These are phyloP conservation scores for Nakaseomyces kungkrabaensis DNA, from an alignment of 1,139 yeast genomes.

Conservation along the genomic window DNA sequence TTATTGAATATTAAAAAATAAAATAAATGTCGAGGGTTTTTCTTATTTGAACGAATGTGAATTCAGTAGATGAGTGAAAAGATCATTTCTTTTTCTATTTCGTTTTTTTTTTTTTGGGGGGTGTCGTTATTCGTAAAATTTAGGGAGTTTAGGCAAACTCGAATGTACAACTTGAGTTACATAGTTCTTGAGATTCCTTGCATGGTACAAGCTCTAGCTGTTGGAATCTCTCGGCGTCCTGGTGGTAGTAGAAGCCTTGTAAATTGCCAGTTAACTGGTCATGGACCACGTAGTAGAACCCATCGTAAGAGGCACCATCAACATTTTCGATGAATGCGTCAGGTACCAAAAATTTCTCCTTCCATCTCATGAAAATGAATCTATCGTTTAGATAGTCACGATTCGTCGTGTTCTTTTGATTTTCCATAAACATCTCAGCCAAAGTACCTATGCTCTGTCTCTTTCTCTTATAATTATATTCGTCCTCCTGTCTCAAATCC, in stretches of 20 bases:
- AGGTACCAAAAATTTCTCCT: conserved; percentile 77
- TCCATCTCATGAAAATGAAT: conserved; percentile 86
- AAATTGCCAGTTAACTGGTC: conserved; percentile 68
- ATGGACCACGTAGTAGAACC: conserved; percentile 80
- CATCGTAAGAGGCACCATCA: conserved; percentile 83
- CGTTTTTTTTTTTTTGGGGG: not conserved
- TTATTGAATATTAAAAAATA: not conserved
- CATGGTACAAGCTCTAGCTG: conserved; percentile 45
- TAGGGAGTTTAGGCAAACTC: conserved; percentile 17
- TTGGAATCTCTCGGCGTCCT: conserved; percentile 68
- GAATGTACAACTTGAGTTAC: conserved; percentile 14
- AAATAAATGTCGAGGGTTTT: too few relatives aligned
- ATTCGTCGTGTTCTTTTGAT: conserved; percentile 10
- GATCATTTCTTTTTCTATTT: not conserved
- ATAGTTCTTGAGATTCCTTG: conserved; percentile 22
- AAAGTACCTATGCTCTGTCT: conserved; percentile 23
- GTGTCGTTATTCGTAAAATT: not conserved
- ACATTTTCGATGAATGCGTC: conserved; percentile 57
- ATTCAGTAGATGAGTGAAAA: not conserved
- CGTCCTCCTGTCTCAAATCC: not conserved
- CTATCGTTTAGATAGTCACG: conserved; percentile 34
- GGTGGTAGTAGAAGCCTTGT: conserved; percentile 74
- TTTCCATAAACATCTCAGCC: conserved; percentile 1
- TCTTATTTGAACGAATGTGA: not conserved
- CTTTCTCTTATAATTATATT: conserved; percentile 4